Conservation (phyloP, 2,329 filamentous ascomycete genomes). For the Cladosporium cucumerinum region DNA sequence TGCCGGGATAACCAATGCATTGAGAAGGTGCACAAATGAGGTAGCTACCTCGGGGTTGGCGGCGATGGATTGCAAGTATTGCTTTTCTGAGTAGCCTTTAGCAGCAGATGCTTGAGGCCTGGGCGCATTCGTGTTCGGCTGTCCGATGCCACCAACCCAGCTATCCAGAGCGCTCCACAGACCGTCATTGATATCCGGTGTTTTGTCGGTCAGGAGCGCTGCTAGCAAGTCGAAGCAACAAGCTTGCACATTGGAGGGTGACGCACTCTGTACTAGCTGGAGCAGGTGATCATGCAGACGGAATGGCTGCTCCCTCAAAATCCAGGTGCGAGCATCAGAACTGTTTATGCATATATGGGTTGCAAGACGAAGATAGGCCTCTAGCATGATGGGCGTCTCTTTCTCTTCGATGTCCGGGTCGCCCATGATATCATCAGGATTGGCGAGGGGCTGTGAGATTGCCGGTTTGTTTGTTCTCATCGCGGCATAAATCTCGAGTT, state of each 20-base stretch:
- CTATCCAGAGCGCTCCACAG: conserved; percentile 80
- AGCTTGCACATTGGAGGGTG: conserved; percentile 56
- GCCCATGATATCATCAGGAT: conserved; percentile 52
- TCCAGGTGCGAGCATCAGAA: conserved; percentile 65
- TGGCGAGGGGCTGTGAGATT: conserved; percentile 6
- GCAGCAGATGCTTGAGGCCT: conserved; percentile 19
- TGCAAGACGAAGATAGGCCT: conserved; percentile 86
- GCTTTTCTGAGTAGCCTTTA: conserved; percentile 24
- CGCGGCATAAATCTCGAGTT: conserved; percentile 78
- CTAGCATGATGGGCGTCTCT: conserved; percentile 93
- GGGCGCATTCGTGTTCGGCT: conserved; percentile 21
- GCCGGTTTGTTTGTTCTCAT: conserved; percentile 72
- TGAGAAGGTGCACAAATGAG: conserved; percentile 75
- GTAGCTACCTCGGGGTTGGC: conserved; percentile 49
- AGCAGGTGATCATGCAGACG: conserved; percentile 72
- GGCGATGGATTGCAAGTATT: conserved; percentile 32
- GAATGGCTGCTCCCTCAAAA: conserved; percentile 65
- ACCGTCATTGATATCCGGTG: conserved; percentile 60
- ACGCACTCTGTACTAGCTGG: conserved; percentile 66
- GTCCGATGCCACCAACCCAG: conserved; percentile 54
- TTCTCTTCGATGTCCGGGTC: conserved; percentile 69
- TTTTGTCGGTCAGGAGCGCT: conserved; percentile 73
- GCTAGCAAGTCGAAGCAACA: conserved; percentile 77
- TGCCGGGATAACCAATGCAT: conserved; percentile 66
- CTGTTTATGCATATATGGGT: conserved; percentile 77